Percentiles rank a stretch among this genome's conserved stretches.
Evolutionary conservation across 176 grass and related monocot genomes (phyloP).

Genomic region (Coix lacrymajobi): DNA sequence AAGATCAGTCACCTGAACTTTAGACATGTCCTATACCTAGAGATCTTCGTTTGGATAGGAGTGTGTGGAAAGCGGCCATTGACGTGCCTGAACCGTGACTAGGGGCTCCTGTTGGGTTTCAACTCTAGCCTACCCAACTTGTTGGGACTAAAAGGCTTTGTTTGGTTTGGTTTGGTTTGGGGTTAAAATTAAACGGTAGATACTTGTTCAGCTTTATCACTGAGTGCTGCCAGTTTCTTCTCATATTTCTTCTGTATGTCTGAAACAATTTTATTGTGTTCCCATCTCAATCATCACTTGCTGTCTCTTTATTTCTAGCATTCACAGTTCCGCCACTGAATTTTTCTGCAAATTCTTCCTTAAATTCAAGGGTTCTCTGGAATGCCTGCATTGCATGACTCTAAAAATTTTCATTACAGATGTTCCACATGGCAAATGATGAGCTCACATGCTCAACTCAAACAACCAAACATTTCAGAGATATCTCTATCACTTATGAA

Average conservation of each 20-base stretch:
- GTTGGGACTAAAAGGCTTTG: no score
- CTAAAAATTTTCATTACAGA: background rate
- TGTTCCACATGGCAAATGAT: conserved; percentile 15
- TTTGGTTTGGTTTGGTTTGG: no score
- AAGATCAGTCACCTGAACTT: conserved; percentile 77
- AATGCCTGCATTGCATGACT: conserved; percentile 56
- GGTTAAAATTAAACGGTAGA: background rate
- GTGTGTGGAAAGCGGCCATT: no score
- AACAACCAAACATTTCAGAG: background rate
- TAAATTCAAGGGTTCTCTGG: conserved; percentile 97
- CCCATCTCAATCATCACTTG: conserved; percentile 70
- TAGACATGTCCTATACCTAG: conserved; percentile 91
- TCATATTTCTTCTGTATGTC: conserved; percentile 98
- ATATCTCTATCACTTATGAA: background rate
- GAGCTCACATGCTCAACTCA: background rate
- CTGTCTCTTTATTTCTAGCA: conserved; percentile 57
- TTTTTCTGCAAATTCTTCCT: conserved; percentile 96
- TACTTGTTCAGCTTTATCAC: conserved; percentile 53
- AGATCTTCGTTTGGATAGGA: no score
- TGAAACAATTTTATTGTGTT: conserved; percentile 75
- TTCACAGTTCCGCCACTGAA: conserved; percentile 76
- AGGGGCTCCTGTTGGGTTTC: no score
- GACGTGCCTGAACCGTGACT: no score
- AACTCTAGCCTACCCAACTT: no score
- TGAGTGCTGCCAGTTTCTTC: conserved; percentile 64